A percentile compares a stretch with the other conserved stretches of the same genome.
Evolutionary conservation across 192 early-diverging fungal genomes (phyloP).

Genomic region (Helicostylum pulchrum): DNA sequence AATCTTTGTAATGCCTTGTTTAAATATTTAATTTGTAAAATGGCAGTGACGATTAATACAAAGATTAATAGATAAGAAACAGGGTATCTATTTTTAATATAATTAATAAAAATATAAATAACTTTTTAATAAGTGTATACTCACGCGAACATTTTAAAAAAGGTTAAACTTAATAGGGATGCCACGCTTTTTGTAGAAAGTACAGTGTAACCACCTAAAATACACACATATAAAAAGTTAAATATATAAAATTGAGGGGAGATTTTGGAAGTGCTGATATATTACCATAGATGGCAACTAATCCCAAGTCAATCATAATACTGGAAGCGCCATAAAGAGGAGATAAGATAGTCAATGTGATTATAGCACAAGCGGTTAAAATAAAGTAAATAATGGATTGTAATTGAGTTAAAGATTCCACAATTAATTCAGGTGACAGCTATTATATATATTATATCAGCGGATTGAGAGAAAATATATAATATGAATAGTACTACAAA

Average conservation of each 20-base stretch:
- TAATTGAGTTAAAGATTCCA: constrained; percentile 47
- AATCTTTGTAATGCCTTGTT: constrained; percentile 65
- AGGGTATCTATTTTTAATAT: constrained; percentile 38
- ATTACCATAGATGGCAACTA: constrained; percentile 70
- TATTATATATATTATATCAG: background rate
- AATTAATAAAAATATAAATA: background rate
- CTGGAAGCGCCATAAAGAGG: constrained; percentile 44
- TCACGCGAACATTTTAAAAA: constrained; percentile 60
- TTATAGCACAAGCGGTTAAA: constrained; percentile 34
- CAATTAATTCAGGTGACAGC: constrained; percentile 52
- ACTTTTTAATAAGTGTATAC: background rate
- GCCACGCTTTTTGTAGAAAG: constrained; percentile 67
- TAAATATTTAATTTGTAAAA: constrained; percentile 62
- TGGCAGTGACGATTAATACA: constrained; percentile 57
- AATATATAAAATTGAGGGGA: background rate
- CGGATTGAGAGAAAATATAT: background rate
- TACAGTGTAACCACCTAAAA: constrained; percentile 68
- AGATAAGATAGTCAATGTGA: constrained; percentile 41
- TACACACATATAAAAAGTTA: constrained; percentile 4
- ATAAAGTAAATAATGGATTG: constrained; percentile 56
- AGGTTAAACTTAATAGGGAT: constrained; percentile 58
- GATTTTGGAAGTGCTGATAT: background rate
- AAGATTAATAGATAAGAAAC: constrained; percentile 62
- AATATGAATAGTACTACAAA: background rate
- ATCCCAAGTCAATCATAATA: constrained; percentile 61